phyloP scores from a whole-genome alignment of 2,329 filamentous ascomycete species.

The Phaeosphaeriaceae sp. region DNA sequence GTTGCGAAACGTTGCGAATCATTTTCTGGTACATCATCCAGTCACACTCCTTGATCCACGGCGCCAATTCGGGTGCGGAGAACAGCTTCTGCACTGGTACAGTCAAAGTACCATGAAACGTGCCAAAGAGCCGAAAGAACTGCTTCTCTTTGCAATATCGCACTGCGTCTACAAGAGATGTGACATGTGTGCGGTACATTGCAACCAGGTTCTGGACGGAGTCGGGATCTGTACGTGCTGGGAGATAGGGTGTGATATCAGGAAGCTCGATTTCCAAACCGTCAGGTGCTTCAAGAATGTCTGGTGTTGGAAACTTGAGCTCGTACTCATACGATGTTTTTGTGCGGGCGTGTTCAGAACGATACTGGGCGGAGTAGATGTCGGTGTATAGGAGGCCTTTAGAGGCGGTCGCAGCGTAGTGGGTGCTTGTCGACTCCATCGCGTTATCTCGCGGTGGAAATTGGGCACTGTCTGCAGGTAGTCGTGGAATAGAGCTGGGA shows the following conservation, averaged over 20 bases:
- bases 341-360: constrained; percentile 45
- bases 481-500: constrained; percentile 51
- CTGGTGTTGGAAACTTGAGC: constrained; percentile 67
- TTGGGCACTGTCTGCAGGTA: constrained; percentile 57
- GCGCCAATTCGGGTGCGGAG: constrained; percentile 77
- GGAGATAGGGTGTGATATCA: constrained; percentile 82
- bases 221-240: constrained; percentile 81
- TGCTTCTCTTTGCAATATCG: constrained; percentile 97
- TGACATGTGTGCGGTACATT: constrained; percentile 92
- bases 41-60: constrained; percentile 96
- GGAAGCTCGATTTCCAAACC: constrained; percentile 81
- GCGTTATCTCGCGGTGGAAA: constrained; percentile 49
- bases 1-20: constrained; percentile 87
- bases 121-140: constrained; percentile 92
- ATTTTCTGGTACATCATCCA: constrained; percentile 96
- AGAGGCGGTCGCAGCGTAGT: constrained; percentile 49
- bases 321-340: constrained; percentile 65
- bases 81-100: constrained; percentile 96
- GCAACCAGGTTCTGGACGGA: constrained; percentile 85
- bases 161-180: constrained; percentile 92
- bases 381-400: constrained; percentile 56
- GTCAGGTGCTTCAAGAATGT: constrained; percentile 65
- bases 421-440: constrained; percentile 36
- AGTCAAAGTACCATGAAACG: constrained; percentile 94
- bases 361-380: constrained; percentile 52